A percentile compares a stretch with the other conserved stretches of the same genome.
These are phyloP conservation scores for Termitomyces sp. DNA, from an alignment of 768 basidiomycete species.

Conservation along the genomic window DNA sequence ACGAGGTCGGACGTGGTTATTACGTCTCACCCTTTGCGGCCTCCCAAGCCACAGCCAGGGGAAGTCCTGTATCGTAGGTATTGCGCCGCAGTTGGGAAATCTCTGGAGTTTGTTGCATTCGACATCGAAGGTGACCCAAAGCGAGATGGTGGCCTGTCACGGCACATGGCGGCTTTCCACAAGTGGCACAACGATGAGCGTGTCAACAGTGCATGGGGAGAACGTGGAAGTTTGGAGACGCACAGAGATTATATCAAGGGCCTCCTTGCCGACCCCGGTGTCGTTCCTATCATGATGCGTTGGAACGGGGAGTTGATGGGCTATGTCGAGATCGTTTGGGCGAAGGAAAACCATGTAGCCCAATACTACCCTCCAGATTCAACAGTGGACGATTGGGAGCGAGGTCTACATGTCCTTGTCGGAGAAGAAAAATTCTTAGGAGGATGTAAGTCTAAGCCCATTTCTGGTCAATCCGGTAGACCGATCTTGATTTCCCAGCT, in stretches of 20 bases:
- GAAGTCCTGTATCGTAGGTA: slow-evolving; percentile 37
- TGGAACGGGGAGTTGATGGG: slow-evolving; percentile 43
- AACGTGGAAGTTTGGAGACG: slow-evolving; percentile 36
- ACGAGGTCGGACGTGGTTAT: slow-evolving; percentile 42
- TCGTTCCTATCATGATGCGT: slow-evolving; percentile 36
- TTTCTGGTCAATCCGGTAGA: background rate
- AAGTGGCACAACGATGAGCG: slow-evolving; percentile 47
- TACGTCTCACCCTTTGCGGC: slow-evolving; percentile 46
- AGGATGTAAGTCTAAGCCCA: slow-evolving; percentile 24
- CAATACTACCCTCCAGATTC: slow-evolving; percentile 21
- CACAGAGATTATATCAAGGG: slow-evolving; percentile 35
- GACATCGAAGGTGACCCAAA: slow-evolving; percentile 23
- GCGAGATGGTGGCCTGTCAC: slow-evolving; percentile 16
- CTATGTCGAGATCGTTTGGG: slow-evolving; percentile 40
- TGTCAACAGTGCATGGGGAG: slow-evolving; percentile 40
- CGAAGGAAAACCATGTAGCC: slow-evolving; percentile 35
- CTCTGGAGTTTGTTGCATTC: slow-evolving; percentile 27
- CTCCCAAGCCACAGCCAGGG: slow-evolving; percentile 36
- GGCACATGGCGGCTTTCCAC: slow-evolving; percentile 40
- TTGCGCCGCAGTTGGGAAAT: slow-evolving; percentile 25
- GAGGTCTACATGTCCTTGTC: slow-evolving; percentile 39
- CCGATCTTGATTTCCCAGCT: slow-evolving; percentile 14
- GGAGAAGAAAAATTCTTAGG: slow-evolving; percentile 45
- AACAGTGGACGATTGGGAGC: slow-evolving; percentile 22
- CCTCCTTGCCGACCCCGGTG: slow-evolving; percentile 30